A percentile compares a stretch with the other conserved stretches of the same genome.
Evolutionary conservation across 1,284 basidiomycete genomes (phyloP).

Genomic region (Sparassis latifolia): DNA sequence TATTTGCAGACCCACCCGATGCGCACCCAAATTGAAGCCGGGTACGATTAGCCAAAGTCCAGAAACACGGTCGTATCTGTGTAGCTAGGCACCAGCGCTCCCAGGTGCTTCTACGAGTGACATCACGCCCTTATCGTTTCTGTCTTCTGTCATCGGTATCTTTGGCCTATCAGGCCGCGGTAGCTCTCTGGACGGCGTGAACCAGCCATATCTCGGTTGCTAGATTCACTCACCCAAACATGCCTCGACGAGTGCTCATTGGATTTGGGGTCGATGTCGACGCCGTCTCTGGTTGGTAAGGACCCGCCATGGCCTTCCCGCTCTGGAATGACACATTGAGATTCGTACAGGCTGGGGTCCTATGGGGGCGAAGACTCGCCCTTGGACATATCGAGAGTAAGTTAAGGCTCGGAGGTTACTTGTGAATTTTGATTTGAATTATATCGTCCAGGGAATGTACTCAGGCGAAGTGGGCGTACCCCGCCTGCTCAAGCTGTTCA

Average conservation of each 20-base stretch:
- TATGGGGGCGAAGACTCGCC: conserved; percentile 67
- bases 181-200: too few species aligned
- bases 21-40: too few species aligned
- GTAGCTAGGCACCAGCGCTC: too few species aligned
- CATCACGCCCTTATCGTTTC: too few species aligned
- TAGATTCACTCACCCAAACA: conserved; percentile 2
- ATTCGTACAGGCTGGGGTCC: conserved; percentile 48
- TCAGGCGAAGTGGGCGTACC: conserved; percentile 70
- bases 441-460: conserved; percentile 46
- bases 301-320: background rate
- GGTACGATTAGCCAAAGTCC: too few species aligned
- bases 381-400: conserved; percentile 54
- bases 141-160: too few species aligned
- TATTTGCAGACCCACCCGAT: too few species aligned
- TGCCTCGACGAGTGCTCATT: conserved; percentile 26
- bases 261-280: conserved; percentile 31
- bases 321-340: background rate
- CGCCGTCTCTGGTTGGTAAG: conserved; percentile 26
- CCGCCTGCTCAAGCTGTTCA: conserved; percentile 64
- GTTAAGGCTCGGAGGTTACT: conserved; percentile 4
- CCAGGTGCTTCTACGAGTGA: too few species aligned
- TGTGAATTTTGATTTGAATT: background rate
- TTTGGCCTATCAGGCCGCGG: too few species aligned
- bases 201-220: too few species aligned
- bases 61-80: too few species aligned